phyloP scores from a whole-genome alignment of 176 grass and related monocot genomes.

The Oryza meyeriana region DNA sequence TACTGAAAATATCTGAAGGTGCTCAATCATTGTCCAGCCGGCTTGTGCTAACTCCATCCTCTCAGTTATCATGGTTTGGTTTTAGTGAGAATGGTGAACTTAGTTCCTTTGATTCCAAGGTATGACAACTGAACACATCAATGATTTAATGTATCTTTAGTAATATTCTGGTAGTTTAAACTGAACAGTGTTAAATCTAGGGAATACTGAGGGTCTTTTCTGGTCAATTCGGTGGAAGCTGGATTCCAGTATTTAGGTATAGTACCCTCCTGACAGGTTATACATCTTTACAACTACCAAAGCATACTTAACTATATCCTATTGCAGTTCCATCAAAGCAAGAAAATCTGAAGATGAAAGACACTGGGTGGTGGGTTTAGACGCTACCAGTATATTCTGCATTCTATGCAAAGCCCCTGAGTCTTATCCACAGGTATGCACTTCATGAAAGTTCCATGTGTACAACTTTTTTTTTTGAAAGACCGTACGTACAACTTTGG shows the following conservation, averaged over 20 bases:
- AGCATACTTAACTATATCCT: conserved; percentile 23
- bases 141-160: conserved; percentile 14
- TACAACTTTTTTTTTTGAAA: neutral
- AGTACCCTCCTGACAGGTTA: conserved; percentile 4
- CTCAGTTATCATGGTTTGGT: conserved; percentile 86
- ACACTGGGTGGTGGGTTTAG: conserved; percentile 85
- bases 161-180: conserved; percentile 18
- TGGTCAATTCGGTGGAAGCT: conserved; percentile 67
- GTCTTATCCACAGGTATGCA: conserved; percentile 58
- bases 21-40: conserved; percentile 42
- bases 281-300: conserved; percentile 11
- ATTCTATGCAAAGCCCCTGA: conserved; percentile 83
- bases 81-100: conserved; percentile 90
- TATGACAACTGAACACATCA: conserved; percentile 17
- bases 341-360: conserved; percentile 84
- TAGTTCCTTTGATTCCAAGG: conserved; percentile 90
- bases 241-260: conserved; percentile 98
- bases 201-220: conserved; percentile 79
- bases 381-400: conserved; percentile 83
- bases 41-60: conserved; percentile 67
- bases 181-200: conserved; percentile 33
- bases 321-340: conserved; percentile 67
- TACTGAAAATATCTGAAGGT: conserved; percentile 57
- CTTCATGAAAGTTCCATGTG: neutral
- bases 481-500: neutral